Evolutionary conservation across 495 filamentous ascomycete species (phyloP), one percentile per base, ranked within the genome.

Genomic region (Penicillium chermesinum): DNA sequence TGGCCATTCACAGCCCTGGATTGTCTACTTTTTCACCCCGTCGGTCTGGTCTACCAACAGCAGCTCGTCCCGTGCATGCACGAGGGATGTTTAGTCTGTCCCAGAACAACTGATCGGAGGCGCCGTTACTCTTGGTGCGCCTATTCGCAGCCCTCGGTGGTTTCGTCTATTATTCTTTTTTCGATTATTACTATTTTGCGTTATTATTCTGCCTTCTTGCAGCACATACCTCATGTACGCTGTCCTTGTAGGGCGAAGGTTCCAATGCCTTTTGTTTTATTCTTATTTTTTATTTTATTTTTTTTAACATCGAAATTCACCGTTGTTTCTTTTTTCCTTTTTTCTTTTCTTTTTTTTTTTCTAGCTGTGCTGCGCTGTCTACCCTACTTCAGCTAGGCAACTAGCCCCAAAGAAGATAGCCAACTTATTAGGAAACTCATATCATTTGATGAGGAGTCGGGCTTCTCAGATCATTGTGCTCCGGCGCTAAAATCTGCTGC

Each of bases 401-500:
- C 25, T 37, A 46, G 14, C 9, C 49, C 27, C 12, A 20, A 47
- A 38, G 17, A 44, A 25, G 34, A 40, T 40, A 38, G n/a, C 36
- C 37, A 43, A 33, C n/a, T 19, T 33, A 39, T 21, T 2, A 15
- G 18, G 15, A 46, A 34, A 18, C 21, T 50, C 42, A 59, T 53
- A 55, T 48, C 37, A 38, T 36, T 46, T 48, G 40, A 13, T 7
- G n/a, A 27, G 40, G 25, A 33, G 27, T 46, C 35, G 40, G 33
- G 34, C 35, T 25, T 54, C 32, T 44, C 35, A 49, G 56, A 54
- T 67, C 57, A 56, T 53, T 53, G 46, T 55, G 39, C 53, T 59
- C 46, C 61, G 62, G 67, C 58, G 65, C 67, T 69, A 71, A 66
- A 42, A 35, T 44, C 52, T 61, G 65, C 44, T 44, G 46, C 39